Base-by-base conservation (phyloP, 1,139 yeast species). In the Wickerhamomyces sp. region DNA sequence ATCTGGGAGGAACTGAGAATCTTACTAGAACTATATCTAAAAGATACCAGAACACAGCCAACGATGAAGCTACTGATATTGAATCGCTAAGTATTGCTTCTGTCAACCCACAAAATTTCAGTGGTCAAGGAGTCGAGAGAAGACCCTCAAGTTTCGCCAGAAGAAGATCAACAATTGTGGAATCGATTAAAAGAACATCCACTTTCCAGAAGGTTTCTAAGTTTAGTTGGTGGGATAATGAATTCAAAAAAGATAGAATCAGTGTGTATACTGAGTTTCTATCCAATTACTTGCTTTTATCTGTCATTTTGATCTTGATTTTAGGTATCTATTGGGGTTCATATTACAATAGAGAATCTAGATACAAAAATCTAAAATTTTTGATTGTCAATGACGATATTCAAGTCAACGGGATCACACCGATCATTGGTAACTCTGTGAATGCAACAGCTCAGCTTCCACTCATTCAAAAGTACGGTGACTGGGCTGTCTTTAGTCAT, bases 291-390 rank as follows among this genome's bases (percentile, higher is more conserved):
- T 7, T 55, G 5, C 35, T 55, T 3, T 42, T 60, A 23, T 46
- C 50, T 11, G 26, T 52, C 6, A 46, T 55, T 11, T 36, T 55
- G 23, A 30, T 41, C 8, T 26, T 47, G 10, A 45, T 54, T 6
- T 64, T 79, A 44, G 67, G 78, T 6, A 63, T 81, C 13, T 81
- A 76, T 59, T 81, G 86, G 84, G 88, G 84, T 0, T 63, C 83
- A 0, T 67, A 72, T 62, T 80, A 67, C 57, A 51, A 65, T 11
- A 61, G 86, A 37, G 56, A 56, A 8, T 35, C 49, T 9, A 59
- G 82, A 15, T 65, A 62, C 36, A 54, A 53, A 14, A 72, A 79
- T 53, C 58, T 80, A 52, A 66, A 68, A 33, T 62, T 75, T 52
- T 59, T 75, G 42, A 71, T 81, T 30, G 74, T 73, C 26, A 63